Base-by-base conservation (phyloP, 1,139 yeast species). In the Geotrichum fermentans region DNA sequence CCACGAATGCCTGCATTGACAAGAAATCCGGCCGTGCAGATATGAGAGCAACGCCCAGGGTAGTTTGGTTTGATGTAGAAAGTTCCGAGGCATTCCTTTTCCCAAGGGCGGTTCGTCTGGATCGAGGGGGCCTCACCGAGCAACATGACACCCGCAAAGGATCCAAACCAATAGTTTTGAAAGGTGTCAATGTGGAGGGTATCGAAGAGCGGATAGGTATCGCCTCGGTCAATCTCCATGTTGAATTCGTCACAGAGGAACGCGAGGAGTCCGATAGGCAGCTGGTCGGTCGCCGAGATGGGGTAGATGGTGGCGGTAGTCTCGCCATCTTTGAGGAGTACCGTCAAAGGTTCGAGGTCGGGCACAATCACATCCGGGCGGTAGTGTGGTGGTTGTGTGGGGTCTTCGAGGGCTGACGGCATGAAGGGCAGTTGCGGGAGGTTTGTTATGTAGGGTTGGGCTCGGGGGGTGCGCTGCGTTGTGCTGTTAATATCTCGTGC, bases 221-320 rank as follows among this genome's bases (percentile, higher is more conserved):
- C 94, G 24, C 97, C 97, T 40, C 88, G 74, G 54, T 83, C 92
- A 33, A 92, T 80, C 64, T 92, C 98, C 81, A 85, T 83, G 64
- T 90, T 90, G 68, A 86, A 84, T 69, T 92, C 97, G 61, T 89
- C 97, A 57, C 94, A 81, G 35, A 92, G 65, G 62, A 90, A 89
- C 18, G 85, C 84, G 43, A 88, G 66, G 22, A 92, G 72, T 0
- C 89, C 94, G 1, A 78, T 78, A 0, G 97, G 97, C 13, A 92
- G 70, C 44, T 74, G 70, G 24, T 72, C 72, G 0, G 81, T 73
- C 22, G 79, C 75, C 56, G 80, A 78, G 18, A 90, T 78, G 2
- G 98, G 97, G 61, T 88, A 88, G 53, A 90, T 82, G 5, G 97
- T 89, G 1, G 97, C 97, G 1, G 90, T 81, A 0, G 96, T 88